These are phyloP conservation scores for Conticribra guillardii DNA, from an alignment of 108 stramenopile species.

Conservation along the genomic window DNA sequence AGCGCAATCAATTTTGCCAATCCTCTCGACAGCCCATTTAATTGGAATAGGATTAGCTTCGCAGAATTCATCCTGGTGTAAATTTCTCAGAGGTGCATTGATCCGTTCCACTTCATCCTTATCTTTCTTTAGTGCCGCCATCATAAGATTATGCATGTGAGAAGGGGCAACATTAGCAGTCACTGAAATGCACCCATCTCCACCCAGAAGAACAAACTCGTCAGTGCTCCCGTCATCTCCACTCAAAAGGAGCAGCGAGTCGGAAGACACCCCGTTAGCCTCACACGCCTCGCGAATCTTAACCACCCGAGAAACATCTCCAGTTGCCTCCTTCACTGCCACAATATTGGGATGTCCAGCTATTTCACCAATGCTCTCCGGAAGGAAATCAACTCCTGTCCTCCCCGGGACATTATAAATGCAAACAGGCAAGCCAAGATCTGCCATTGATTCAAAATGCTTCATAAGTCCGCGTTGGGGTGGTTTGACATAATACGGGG, in stretches of 20 bases:
- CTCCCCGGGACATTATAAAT: constrained; percentile 87
- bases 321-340: constrained; percentile 77
- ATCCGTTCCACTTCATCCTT: constrained; percentile 48
- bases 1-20: constrained; percentile 48
- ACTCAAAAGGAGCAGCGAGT: constrained; percentile 67
- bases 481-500: constrained; percentile 88
- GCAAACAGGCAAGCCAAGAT: constrained; percentile 69
- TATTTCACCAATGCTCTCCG: constrained; percentile 58
- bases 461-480: constrained; percentile 68
- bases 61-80: constrained; percentile 70
- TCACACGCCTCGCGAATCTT: constrained; percentile 45
- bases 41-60: constrained; percentile 75
- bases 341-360: constrained; percentile 62
- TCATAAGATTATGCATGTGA: constrained; percentile 59
- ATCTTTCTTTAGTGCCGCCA: constrained; percentile 53
- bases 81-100: constrained; percentile 52
- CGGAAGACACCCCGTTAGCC: constrained; percentile 26
- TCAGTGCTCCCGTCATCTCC: constrained; percentile 72
- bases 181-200: constrained; percentile 76
- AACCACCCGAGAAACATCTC: constrained; percentile 65
- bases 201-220: constrained; percentile 70
- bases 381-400: constrained; percentile 55
- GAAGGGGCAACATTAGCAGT: constrained; percentile 72
- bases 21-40: constrained; percentile 58
- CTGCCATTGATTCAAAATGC: constrained; percentile 70